Evolutionary conservation across 2,329 filamentous ascomycete species (phyloP).

Genomic region (Curvularia verruculosa): DNA sequence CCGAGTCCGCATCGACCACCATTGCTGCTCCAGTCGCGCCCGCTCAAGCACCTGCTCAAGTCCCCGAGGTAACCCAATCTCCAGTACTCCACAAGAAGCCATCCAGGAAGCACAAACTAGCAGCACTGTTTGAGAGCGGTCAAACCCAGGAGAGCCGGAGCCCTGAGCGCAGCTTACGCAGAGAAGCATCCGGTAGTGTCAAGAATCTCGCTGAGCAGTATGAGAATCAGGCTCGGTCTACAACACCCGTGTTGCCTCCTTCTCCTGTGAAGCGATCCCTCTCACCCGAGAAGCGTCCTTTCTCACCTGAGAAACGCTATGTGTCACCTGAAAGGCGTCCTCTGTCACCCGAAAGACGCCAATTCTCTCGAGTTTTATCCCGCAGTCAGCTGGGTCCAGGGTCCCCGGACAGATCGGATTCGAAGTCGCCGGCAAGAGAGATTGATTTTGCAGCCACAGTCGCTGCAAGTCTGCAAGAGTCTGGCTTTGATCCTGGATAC

Average conservation of each 20-base stretch:
- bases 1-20: neutral
- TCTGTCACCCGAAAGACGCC: constrained; percentile 19
- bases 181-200: constrained; percentile 27
- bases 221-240: constrained; percentile 30
- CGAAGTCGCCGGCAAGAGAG: constrained; percentile 42
- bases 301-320: constrained; percentile 4
- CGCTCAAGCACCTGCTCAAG: constrained; percentile 11
- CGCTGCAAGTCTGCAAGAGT: constrained; percentile 54
- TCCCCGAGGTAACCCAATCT: constrained; percentile 16
- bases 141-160: constrained; percentile 18
- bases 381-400: constrained; percentile 21
- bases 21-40: neutral
- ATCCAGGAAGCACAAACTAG: constrained; percentile 46
- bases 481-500: constrained; percentile 54
- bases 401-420: constrained; percentile 34
- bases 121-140: constrained; percentile 41
- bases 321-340: constrained; percentile 5
- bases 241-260: constrained; percentile 24
- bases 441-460: constrained; percentile 57
- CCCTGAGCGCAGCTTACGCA: constrained; percentile 19
- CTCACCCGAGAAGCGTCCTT: constrained; percentile 15
- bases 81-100: constrained; percentile 46
- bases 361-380: constrained; percentile 24
- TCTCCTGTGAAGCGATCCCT: constrained; percentile 20
- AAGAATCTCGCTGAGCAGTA: constrained; percentile 33